A percentile compares a stretch with the other conserved stretches of the same genome.
These are phyloP conservation scores for Fomitopsis serialis DNA, from an alignment of 768 basidiomycete species.

Conservation along the genomic window DNA sequence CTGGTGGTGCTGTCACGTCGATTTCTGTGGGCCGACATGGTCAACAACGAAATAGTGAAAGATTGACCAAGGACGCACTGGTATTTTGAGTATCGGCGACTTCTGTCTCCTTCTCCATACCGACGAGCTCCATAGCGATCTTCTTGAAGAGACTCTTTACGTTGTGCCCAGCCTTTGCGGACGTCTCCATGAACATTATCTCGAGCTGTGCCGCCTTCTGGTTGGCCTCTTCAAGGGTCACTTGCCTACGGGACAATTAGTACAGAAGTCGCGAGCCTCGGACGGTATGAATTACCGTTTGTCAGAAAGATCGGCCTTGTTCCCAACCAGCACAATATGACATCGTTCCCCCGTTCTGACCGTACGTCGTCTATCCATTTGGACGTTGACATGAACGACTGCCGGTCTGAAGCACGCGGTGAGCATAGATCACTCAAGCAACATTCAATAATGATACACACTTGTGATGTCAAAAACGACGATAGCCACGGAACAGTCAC, in stretches of 20 bases:
- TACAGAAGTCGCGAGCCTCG: not conserved
- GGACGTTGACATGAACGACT: constrained; percentile 95
- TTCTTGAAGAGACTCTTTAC: constrained; percentile 99
- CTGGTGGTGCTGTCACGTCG: constrained; percentile 74
- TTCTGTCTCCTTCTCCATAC: constrained; percentile 83
- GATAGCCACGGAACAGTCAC: constrained; percentile 97
- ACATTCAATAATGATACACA: constrained; percentile 34
- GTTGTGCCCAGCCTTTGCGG: constrained; percentile 98
- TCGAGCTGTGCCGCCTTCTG: constrained; percentile 84
- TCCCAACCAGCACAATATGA: constrained; percentile 98
- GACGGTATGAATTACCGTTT: constrained; percentile 65
- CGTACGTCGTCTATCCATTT: constrained; percentile 99
- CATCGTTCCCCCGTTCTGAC: constrained; percentile 94
- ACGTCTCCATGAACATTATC: constrained; percentile 99
- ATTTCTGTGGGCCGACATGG: constrained; percentile 58
- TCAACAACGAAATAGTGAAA: not conserved
- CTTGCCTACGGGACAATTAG: constrained; percentile 61
- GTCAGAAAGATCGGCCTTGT: constrained; percentile 98
- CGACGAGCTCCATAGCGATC: constrained; percentile 96
- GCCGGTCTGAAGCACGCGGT: constrained; percentile 59
- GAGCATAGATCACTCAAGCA: not conserved
- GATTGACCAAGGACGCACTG: constrained; percentile 26
- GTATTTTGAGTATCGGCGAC: constrained; percentile 39
- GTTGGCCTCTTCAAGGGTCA: constrained; percentile 97
- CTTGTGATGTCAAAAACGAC: constrained; percentile 99